phyloP scores from a whole-genome alignment of 2,329 filamentous ascomycete species.

The Aspergillus tubingensis region DNA sequence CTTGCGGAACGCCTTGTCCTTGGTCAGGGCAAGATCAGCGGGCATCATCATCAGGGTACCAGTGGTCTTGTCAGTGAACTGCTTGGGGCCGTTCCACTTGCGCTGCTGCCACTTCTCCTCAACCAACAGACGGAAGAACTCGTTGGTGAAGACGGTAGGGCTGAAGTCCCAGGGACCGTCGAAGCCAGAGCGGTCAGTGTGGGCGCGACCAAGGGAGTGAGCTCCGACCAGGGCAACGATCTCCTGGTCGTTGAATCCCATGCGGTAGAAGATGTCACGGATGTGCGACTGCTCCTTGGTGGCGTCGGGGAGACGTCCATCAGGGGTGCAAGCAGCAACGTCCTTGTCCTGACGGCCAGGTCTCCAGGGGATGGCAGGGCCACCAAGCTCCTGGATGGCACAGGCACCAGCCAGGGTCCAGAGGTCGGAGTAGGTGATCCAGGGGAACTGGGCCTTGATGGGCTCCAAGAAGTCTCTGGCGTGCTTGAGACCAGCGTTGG shows the following conservation, averaged over 20 bases:
- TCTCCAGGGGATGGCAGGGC: slow-evolving; percentile 82
- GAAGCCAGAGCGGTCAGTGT: slow-evolving; percentile 84
- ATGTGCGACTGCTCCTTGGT: slow-evolving; percentile 77
- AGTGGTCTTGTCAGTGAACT: slow-evolving; percentile 84
- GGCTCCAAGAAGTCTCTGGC: slow-evolving; percentile 93
- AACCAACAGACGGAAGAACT: slow-evolving; percentile 85
- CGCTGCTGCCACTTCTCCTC: slow-evolving; percentile 90
- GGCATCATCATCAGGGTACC: slow-evolving; percentile 98
- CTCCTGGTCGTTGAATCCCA: slow-evolving; percentile 97
- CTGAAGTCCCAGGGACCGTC: slow-evolving; percentile 91
- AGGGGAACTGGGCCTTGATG: slow-evolving; percentile 85
- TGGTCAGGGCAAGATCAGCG: slow-evolving; percentile 80
- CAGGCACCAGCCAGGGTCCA: slow-evolving; percentile 88
- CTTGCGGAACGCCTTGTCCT: slow-evolving; percentile 83
- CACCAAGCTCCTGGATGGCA: slow-evolving; percentile 94
- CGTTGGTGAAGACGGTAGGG: slow-evolving; percentile 88
- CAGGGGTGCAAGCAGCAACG: slow-evolving; percentile 81
- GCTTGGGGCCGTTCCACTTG: slow-evolving; percentile 89
- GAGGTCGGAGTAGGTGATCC: slow-evolving; percentile 95
- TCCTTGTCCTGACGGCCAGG: slow-evolving; percentile 83
- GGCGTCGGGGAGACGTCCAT: slow-evolving; percentile 85
- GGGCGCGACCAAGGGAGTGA: slow-evolving; percentile 86
- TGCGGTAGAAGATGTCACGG: slow-evolving; percentile 88
- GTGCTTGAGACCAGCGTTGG: slow-evolving; percentile 84
- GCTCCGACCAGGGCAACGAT: slow-evolving; percentile 88